Conservation (phyloP, 148 eudicot genomes). For the Talinum fruticosum region DNA sequence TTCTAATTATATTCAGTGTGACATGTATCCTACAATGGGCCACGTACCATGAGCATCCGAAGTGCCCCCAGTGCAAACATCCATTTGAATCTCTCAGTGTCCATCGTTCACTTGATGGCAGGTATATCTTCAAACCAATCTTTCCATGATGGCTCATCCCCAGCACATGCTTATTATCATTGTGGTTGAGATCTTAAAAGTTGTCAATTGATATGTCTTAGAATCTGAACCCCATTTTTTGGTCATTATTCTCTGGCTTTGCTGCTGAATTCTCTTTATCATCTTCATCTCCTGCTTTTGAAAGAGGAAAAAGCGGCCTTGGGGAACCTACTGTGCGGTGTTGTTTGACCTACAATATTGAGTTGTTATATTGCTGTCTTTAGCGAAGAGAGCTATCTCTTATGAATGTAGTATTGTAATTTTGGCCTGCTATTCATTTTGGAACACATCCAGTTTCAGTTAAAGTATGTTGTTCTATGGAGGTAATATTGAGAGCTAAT, state of each 20-base stretch:
- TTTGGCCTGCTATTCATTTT: no score
- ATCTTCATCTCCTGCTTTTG: no score
- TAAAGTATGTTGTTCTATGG: neutral
- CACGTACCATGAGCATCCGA: slow-evolving; percentile 69
- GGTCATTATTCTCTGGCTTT: no score
- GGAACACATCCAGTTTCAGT: neutral
- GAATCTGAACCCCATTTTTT: no score
- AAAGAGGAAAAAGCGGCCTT: no score
- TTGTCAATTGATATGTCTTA: neutral
- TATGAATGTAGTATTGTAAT: neutral
- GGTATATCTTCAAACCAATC: slow-evolving; percentile 32
- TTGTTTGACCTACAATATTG: neutral
- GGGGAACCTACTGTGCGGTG: no score
- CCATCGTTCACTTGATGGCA: slow-evolving; percentile 87
- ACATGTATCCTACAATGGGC: slow-evolving; percentile 92
- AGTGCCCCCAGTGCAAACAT: slow-evolving; percentile 90
- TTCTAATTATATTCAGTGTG: slow-evolving; percentile 43
- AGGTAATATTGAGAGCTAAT: neutral
- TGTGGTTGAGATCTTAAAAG: neutral
- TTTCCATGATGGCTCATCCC: neutral
- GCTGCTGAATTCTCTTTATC: no score
- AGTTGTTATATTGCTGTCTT: neutral
- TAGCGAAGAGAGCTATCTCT: neutral
- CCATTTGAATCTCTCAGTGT: slow-evolving; percentile 71
- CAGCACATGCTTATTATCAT: neutral